These are phyloP conservation scores for Ascochyta pisi DNA, from an alignment of 2,329 filamentous ascomycete species.

Conservation along the genomic window DNA sequence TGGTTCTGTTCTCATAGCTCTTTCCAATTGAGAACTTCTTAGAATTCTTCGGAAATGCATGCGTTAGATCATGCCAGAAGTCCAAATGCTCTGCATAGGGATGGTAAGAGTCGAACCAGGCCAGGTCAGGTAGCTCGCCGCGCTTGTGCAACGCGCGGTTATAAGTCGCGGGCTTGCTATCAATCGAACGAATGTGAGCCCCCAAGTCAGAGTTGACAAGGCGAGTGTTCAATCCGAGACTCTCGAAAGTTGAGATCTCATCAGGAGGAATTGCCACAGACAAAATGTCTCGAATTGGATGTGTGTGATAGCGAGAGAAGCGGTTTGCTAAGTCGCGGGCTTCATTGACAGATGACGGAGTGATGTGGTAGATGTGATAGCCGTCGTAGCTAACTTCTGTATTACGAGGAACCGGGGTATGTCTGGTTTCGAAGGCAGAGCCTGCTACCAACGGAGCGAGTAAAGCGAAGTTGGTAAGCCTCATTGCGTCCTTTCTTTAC, in stretches of 20 bases:
- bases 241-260: conserved; percentile 49
- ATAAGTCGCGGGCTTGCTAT: conserved; percentile 20
- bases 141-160: conserved; percentile 23
- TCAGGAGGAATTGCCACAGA: conserved; percentile 51
- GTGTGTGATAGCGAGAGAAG: conserved; percentile 29
- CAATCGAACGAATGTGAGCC: conserved; percentile 46
- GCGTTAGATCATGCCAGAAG: conserved; percentile 41
- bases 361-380: conserved; percentile 28
- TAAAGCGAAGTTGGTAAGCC: conserved; percentile 12
- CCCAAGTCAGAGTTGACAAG: conserved; percentile 56
- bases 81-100: conserved; percentile 38
- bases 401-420: conserved; percentile 1
- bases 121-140: conserved; percentile 51
- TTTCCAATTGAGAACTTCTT: conserved; percentile 37
- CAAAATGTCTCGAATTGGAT: conserved; percentile 27
- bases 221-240: conserved; percentile 44
- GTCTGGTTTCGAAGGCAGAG: conserved; percentile 14
- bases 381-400: conserved; percentile 25
- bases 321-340: conserved; percentile 20
- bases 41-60: conserved; percentile 36
- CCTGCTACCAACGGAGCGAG: conserved; percentile 22
- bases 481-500: conserved; percentile 13
- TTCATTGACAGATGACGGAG: conserved; percentile 23
- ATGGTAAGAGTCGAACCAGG: conserved; percentile 45
- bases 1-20: conserved; percentile 40